Evolutionary conservation across 2,329 filamentous ascomycete genomes (phyloP).

Genomic region (Neophaeococcomyces mojaviensis): DNA sequence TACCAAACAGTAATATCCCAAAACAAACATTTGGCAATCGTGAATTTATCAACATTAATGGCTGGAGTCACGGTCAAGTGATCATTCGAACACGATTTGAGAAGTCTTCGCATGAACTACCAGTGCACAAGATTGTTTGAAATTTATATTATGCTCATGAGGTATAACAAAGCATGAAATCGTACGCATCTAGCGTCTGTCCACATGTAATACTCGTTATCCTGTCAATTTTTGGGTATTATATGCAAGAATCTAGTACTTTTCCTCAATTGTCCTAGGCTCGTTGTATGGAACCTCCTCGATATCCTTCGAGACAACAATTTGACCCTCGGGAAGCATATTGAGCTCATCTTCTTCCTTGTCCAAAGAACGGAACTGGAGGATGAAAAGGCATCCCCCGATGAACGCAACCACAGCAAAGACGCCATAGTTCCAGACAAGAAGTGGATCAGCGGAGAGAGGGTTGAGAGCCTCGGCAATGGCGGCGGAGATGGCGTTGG

Average conservation of each 20-base stretch:
- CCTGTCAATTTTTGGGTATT: too few relatives aligned
- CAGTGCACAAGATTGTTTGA: not conserved
- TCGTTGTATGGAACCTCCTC: conserved; percentile 1
- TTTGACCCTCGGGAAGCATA: conserved; percentile 15
- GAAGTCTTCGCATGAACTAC: not conserved
- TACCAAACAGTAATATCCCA: too few relatives aligned
- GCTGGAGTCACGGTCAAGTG: too few relatives aligned
- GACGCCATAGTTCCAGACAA: conserved; percentile 66
- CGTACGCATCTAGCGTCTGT: too few relatives aligned
- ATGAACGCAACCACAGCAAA: conserved; percentile 56
- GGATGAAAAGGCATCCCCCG: conserved; percentile 60
- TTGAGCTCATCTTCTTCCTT: conserved; percentile 62
- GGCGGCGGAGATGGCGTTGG: conserved; percentile 61
- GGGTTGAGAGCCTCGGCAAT: conserved; percentile 62
- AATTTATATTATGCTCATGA: conserved; percentile 1
- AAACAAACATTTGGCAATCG: too few relatives aligned
- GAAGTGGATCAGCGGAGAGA: conserved; percentile 55
- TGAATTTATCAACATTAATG: too few relatives aligned
- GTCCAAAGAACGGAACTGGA: conserved; percentile 59
- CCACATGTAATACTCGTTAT: too few relatives aligned
- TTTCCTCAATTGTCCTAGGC: conserved; percentile 3
- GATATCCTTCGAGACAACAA: conserved; percentile 5
- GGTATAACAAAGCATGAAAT: not conserved
- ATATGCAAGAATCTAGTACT: not conserved
- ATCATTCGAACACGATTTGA: too few relatives aligned